A percentile compares a stretch with the other conserved stretches of the same genome.
phyloP scores from a whole-genome alignment of 306 rosid species.

The Heteromeles arbutifolia region DNA sequence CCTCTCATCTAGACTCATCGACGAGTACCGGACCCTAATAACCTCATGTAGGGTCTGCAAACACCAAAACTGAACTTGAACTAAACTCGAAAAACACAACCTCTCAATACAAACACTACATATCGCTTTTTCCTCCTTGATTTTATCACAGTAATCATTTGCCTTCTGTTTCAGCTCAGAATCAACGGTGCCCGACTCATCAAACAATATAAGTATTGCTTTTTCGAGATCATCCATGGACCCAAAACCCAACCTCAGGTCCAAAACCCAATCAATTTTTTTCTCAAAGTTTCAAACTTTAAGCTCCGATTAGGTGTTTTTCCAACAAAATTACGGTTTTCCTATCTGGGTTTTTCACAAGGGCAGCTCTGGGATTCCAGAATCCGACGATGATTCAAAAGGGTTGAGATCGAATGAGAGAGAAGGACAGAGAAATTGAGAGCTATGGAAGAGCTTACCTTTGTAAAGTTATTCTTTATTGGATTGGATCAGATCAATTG shows the following conservation, averaged over 20 bases:
- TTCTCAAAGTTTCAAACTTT: conserved; percentile 21
- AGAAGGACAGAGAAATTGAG: conserved; percentile 4
- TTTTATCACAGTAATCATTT: conserved; percentile 52
- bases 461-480: background rate
- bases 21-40: conserved; percentile 58
- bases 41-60: conserved; percentile 78
- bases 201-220: conserved; percentile 76
- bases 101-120: conserved; percentile 70
- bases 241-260: conserved; percentile 2
- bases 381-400: background rate
- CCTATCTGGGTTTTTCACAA: conserved; percentile 5
- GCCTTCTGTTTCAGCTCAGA: conserved; percentile 64
- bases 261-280: conserved; percentile 18
- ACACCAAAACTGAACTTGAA: conserved; percentile 92
- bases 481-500: conserved; percentile 23
- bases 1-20: conserved; percentile 64
- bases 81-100: conserved; percentile 55
- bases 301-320: conserved; percentile 1
- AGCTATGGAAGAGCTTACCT: conserved; percentile 32
- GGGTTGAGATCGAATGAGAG: background rate
- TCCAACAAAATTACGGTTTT: conserved; percentile 1
- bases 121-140: conserved; percentile 57
- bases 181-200: conserved; percentile 62
- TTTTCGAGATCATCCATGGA: conserved; percentile 87
- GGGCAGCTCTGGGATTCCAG: background rate